Conservation (phyloP, 2,329 filamentous ascomycete species). For the Trichoderma simmonsii region DNA sequence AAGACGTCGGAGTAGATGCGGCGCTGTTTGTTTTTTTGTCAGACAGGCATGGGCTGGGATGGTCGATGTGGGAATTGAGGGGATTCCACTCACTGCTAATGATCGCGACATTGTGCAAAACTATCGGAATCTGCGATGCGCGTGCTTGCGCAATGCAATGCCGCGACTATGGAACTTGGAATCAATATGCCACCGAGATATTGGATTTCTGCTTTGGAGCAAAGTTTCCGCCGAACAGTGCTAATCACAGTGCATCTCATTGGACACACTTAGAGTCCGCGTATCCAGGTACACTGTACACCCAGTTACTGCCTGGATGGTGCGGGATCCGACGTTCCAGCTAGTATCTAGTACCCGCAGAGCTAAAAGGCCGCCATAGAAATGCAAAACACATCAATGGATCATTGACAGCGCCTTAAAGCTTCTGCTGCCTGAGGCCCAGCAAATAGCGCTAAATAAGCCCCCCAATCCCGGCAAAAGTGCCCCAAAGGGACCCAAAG, state of each 20-base stretch:
- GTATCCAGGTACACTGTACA: background rate
- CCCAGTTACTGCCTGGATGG: fast-evolving
- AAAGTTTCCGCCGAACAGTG: background rate
- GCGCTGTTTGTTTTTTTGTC: conserved; percentile 26
- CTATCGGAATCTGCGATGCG: background rate
- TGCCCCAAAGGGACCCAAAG: background rate
- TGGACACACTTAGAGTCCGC: background rate
- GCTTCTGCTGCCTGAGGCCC: conserved; percentile 4
- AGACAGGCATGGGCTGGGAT: background rate
- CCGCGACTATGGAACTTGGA: background rate
- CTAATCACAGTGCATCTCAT: background rate
- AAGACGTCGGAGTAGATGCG: conserved; percentile 39
- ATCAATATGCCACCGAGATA: background rate
- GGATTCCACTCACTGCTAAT: conserved; percentile 28
- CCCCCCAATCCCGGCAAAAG: conserved; percentile 4
- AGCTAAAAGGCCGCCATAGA: background rate
- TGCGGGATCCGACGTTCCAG: background rate
- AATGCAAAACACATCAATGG: conserved; percentile 9
- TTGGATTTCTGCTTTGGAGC: conserved; percentile 6
- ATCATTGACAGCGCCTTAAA: background rate
- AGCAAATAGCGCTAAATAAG: background rate
- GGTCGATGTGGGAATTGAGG: background rate
- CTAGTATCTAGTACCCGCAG: background rate
- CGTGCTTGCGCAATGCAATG: conserved; percentile 10
- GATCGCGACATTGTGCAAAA: conserved; percentile 32